phyloP scores from a whole-genome alignment of 1,284 basidiomycete genomes.

The Pholiota adiposa region DNA sequence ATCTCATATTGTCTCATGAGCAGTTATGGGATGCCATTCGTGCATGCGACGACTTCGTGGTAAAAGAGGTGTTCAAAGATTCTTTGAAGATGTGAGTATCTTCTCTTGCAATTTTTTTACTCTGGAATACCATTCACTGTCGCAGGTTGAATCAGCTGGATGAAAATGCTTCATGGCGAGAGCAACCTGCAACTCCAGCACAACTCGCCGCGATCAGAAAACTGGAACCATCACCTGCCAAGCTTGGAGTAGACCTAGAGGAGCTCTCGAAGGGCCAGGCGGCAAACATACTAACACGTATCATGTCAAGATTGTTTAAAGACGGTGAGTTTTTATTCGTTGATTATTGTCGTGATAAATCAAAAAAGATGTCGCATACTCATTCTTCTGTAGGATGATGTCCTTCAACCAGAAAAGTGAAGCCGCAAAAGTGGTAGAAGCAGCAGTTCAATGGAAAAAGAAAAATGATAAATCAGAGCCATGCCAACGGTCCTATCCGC shows the following conservation, averaged over 20 bases:
- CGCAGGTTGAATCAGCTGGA: conserved; percentile 64
- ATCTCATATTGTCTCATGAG: conserved; percentile 56
- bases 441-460: too few relatives aligned
- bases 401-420: too few relatives aligned
- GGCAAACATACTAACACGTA: conserved; percentile 74
- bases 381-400: too few relatives aligned
- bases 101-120: conserved; percentile 7
- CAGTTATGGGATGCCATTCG: conserved; percentile 61
- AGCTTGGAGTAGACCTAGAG: neutral
- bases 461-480: too few relatives aligned
- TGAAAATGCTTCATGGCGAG: conserved; percentile 77
- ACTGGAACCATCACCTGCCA: conserved; percentile 40
- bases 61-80: conserved; percentile 55
- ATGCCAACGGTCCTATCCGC: too few relatives aligned
- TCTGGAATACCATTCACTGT: neutral
- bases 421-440: too few relatives aligned
- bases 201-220: conserved; percentile 72
- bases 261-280: conserved; percentile 77
- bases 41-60: conserved; percentile 72
- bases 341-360: too few relatives aligned
- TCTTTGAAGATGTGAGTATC: too few relatives aligned
- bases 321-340: conserved; percentile 48
- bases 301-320: too few relatives aligned
- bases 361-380: too few relatives aligned
- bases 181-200: conserved; percentile 60